Base-by-base conservation (phyloP, 2,329 filamentous ascomycete genomes). In the Colletotrichum plurivorum region DNA sequence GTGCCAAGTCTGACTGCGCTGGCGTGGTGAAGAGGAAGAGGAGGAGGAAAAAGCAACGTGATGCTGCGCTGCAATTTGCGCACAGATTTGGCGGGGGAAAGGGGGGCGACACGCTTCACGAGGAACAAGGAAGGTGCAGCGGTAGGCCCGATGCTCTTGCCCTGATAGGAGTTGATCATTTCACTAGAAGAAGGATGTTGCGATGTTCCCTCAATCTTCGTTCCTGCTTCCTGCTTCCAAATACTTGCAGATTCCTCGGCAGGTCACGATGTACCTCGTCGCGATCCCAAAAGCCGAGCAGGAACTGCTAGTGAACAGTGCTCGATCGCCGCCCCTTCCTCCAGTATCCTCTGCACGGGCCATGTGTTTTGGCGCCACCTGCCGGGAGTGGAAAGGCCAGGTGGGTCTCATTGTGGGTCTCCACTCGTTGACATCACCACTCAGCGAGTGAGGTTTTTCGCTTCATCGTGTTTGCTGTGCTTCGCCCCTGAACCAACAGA, bases 371-470 rank as follows among this genome's bases (percentile, higher is more conserved):
- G 20, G 54, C 54, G 49, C 22, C 41, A 22, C 5, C 41, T 36
- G 46, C 20, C 20, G 18, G 46, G 20, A 22, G n/a, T 39, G 56
- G 25, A 31, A 16, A 4, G 2, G 8, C 15, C 4, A 46, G 45
- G 57, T 52, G 57, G 39, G 3, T 16, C 31, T 36, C 9, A 8
- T 10, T 20, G n/a, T 52, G 43, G 55, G 56, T 22, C 46, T 41
- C 22, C 20, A 36, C 36, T 70, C 67, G 64, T 69, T 70, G 67
- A 70, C 67, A 70, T 70, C 67, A 70, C 67, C 67, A 70, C 67
- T 68, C 27, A 39, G 64, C 51, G n/a, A 54, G 18, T 67, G 56
- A 54, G 46, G 39, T 53, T 51, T 70, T 57, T 63, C 46, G 49
- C 48, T 18, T 68, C 48, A 43, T 31, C 31, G 31, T 36, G 31